Conservation (phyloP, 2,329 filamentous ascomycete species). For the Whalleya microplaca region DNA sequence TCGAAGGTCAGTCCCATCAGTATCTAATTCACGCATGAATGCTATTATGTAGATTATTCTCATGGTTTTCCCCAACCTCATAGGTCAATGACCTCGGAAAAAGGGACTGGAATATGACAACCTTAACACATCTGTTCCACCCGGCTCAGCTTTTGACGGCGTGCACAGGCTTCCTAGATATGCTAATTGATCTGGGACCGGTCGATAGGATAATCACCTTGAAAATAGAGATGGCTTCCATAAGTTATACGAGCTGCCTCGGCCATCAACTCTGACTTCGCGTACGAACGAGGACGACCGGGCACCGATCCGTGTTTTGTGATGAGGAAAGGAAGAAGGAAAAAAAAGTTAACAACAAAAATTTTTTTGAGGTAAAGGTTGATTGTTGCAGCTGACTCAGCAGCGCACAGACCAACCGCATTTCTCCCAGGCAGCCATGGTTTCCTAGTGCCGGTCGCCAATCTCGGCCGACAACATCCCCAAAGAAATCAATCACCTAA, state of each 20-base stretch:
- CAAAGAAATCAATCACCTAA: background rate
- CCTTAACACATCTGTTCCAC: conserved; percentile 59
- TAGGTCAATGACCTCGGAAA: conserved; percentile 85
- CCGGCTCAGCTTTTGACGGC: conserved; percentile 70
- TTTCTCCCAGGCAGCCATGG: background rate
- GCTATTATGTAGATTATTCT: conserved; percentile 63
- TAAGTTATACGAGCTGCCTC: conserved; percentile 78
- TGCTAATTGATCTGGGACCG: conserved; percentile 82
- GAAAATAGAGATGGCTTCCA: conserved; percentile 74
- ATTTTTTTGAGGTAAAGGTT: conserved; percentile 25
- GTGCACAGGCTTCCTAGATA: conserved; percentile 66
- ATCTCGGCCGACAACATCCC: background rate
- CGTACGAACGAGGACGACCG: conserved; percentile 68
- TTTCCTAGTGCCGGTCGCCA: background rate
- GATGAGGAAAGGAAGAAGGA: conserved; percentile 42
- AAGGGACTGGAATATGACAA: conserved; percentile 88
- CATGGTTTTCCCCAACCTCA: conserved; percentile 95
- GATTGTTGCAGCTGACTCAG: conserved; percentile 1
- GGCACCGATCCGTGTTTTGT: conserved; percentile 76
- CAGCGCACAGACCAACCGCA: conserved; percentile 4
- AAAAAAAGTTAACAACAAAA: conserved; percentile 41
- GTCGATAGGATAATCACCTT: conserved; percentile 95
- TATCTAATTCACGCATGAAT: background rate
- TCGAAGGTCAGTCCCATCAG: background rate
- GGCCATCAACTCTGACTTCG: conserved; percentile 76